phyloP scores from a whole-genome alignment of 257 asterid genomes.

The Solanum neorickii region DNA sequence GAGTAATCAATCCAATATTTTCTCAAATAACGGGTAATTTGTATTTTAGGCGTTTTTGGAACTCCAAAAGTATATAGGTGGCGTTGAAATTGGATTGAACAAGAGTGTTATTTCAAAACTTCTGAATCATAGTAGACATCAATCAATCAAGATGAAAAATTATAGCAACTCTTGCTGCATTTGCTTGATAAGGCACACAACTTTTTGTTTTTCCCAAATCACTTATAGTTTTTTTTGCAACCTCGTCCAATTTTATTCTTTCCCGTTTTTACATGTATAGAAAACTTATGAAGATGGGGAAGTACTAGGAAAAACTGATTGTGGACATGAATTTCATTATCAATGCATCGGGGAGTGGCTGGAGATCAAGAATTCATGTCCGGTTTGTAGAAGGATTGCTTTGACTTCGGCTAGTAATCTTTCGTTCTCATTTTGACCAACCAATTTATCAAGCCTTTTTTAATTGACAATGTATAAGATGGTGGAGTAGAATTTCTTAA shows the following conservation, averaged over 20 bases:
- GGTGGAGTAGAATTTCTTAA: neutral
- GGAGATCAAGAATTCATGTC: neutral
- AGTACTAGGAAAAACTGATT: neutral
- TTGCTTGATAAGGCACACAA: neutral
- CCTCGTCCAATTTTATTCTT: neutral
- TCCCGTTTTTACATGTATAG: neutral
- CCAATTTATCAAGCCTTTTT: too few relatives aligned
- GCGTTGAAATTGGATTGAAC: neutral
- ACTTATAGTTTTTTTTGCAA: neutral
- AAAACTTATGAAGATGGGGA: neutral
- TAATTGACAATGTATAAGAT: neutral
- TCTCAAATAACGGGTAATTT: neutral
- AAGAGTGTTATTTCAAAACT: neutral
- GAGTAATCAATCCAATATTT: neutral
- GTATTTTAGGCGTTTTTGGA: neutral
- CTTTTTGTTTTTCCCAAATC: neutral
- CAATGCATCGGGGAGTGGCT: neutral
- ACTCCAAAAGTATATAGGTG: neutral
- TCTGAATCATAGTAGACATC: neutral
- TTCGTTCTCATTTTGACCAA: neutral
- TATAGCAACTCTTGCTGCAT: neutral
- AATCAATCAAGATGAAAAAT: neutral
- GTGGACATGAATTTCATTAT: neutral
- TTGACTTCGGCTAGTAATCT: neutral
- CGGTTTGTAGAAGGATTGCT: neutral